Percentiles rank a stretch among this genome's conserved stretches.
These are phyloP conservation scores for Sugiyamaella boreocaroliniensis DNA, from an alignment of 805 yeast species.

Conservation along the genomic window DNA sequence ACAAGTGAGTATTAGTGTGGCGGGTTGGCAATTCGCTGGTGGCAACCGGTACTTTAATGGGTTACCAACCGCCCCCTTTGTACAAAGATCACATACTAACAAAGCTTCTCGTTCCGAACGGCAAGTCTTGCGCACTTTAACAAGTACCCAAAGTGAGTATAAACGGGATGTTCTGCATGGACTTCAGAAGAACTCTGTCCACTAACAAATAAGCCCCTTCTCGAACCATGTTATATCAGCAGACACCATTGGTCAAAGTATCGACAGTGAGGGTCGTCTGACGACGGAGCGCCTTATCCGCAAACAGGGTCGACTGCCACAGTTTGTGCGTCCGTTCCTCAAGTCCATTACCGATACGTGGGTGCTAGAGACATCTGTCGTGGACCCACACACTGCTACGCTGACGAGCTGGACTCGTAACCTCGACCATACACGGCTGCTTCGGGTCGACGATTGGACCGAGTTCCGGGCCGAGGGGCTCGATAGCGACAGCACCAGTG, in stretches of 20 bases:
- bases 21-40: not conserved
- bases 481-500: slow-evolving; percentile 34
- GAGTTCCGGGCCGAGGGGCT: slow-evolving; percentile 36
- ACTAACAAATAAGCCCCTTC: slow-evolving; percentile 54
- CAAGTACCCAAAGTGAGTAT: slow-evolving; percentile 45
- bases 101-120: slow-evolving; percentile 51
- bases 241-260: slow-evolving; percentile 60
- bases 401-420: slow-evolving; percentile 72
- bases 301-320: slow-evolving; percentile 75
- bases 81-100: not conserved
- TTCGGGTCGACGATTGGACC: slow-evolving; percentile 73
- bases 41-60: too few relatives aligned
- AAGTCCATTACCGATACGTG: slow-evolving; percentile 66
- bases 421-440: slow-evolving; percentile 72
- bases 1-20: slow-evolving; percentile 33
- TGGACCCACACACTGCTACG: slow-evolving; percentile 51
- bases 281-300: slow-evolving; percentile 66
- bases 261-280: slow-evolving; percentile 59
- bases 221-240: slow-evolving; percentile 78
- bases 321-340: slow-evolving; percentile 68
- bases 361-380: slow-evolving; percentile 72
- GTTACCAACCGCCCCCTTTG: too few relatives aligned
- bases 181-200: too few relatives aligned
- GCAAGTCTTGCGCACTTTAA: slow-evolving; percentile 72
- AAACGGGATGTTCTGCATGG: not conserved